Evolutionary conservation across 2,329 filamentous ascomycete species (phyloP).

Genomic region (Bretziella fagacearum): DNA sequence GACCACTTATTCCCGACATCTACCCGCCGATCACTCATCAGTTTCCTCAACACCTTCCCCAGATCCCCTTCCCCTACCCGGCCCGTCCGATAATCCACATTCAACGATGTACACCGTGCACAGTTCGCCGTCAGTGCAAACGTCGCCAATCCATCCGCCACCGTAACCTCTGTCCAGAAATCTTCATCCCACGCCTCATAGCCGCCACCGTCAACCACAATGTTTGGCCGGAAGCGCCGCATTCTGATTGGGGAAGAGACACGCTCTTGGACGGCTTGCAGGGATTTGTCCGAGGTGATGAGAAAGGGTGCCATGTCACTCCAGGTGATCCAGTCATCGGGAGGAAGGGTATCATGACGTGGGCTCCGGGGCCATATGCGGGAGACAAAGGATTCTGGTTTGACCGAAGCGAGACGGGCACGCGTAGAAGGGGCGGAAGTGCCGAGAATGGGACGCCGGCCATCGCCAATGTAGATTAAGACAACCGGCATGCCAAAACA

Average conservation of each 20-base stretch:
- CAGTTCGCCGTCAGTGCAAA: conserved; percentile 54
- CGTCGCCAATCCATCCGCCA: conserved; percentile 14
- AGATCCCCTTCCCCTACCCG: conserved; percentile 36
- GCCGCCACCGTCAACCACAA: conserved; percentile 37
- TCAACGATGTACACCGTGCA: conserved; percentile 49
- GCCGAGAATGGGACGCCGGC: conserved; percentile 44
- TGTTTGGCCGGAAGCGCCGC: conserved; percentile 55
- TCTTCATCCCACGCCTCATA: conserved; percentile 50
- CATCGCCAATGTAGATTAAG: conserved; percentile 48
- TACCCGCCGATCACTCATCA: conserved; percentile 53
- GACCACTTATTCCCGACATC: conserved; percentile 50
- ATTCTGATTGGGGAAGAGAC: conserved; percentile 28
- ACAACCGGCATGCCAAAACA: conserved; percentile 45
- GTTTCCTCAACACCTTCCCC: conserved; percentile 48
- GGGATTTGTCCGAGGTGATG: conserved; percentile 50
- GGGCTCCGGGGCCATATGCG: not conserved
- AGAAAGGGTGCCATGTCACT: conserved; percentile 62
- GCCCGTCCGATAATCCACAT: conserved; percentile 54
- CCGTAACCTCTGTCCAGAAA: conserved; percentile 45
- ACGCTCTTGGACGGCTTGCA: conserved; percentile 45
- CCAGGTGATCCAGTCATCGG: conserved; percentile 42
- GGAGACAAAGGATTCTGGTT: not conserved
- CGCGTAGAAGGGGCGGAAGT: conserved; percentile 21
- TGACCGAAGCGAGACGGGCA: not conserved
- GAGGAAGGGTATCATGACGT: not conserved